Base-by-base conservation (phyloP, 768 basidiomycete species). In the Crepidotus variabilis region DNA sequence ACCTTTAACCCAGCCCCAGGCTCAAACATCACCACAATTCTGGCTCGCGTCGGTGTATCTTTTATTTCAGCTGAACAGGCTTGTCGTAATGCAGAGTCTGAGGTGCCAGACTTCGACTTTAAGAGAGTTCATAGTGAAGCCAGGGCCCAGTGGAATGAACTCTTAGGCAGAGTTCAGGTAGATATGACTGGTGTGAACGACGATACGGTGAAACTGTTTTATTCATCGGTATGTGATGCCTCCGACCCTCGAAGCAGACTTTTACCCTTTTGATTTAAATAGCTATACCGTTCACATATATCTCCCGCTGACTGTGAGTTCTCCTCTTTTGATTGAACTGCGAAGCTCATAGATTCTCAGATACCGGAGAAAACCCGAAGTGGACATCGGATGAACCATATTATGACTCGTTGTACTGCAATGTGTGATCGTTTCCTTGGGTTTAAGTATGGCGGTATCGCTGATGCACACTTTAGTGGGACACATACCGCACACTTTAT, bases 351-450 rank as follows among this genome's bases (percentile, higher is more conserved):
- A 5, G 28, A 28, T 28, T 28, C 28, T 28, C 28, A 43, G 39
- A 84, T 86, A 62, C 80, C 5, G 84, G 81, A 21, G 85, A 87
- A 66, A 86, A 86, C 57, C 81, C 84, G 0, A 75, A 74, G 47
- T 86, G 84, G 85, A 76, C 78, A 50, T 86, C 85, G 0, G 75
- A 75, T 0, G 85, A 86, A 59, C 85, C 85, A 0, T 87, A 87
- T 58, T 86, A 76, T 55, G 85, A 87, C 65, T 84, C 84, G 0
- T 75, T 85, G 51, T 86, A 87, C 58, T 87, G 85, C 69, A 86
- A 87, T 55, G 85, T 84, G 57, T 8, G 28, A 28, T 4, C n/a
- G 79, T 52, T 45, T 33, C 10, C 50, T 34, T 22, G 6, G 6
- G 43, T 34, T n/a, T 24, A 2, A 5, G 10, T 14, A 16, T 14